Conservation (phyloP, 1,284 basidiomycete species). For the Cutaneotrichosporon sp. region DNA sequence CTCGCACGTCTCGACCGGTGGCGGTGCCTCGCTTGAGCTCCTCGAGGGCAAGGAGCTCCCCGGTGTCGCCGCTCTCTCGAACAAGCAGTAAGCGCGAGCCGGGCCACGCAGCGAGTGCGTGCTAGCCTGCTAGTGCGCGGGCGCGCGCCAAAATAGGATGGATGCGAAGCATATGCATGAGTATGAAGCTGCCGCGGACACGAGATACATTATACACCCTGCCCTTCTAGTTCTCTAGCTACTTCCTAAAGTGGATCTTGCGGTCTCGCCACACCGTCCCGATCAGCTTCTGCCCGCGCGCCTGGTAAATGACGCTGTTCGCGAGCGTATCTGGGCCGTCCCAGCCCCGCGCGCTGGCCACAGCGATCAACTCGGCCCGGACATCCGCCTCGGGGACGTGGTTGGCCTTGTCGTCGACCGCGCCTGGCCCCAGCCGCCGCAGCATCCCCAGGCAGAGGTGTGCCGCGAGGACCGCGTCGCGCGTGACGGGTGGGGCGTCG, state of each 20-base stretch:
- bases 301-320: conserved; percentile 38
- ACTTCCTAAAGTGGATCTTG: conserved; percentile 33
- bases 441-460: conserved; percentile 41
- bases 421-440: conserved; percentile 13
- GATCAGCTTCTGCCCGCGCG: background rate
- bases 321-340: conserved; percentile 26
- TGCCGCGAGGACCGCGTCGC: conserved; percentile 41
- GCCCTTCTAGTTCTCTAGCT: background rate
- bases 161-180: background rate
- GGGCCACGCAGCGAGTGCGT: background rate
- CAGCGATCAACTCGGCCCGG: conserved; percentile 35
- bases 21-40: conserved; percentile 92
- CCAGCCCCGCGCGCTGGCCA: conserved; percentile 40
- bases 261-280: conserved; percentile 34
- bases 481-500: conserved; percentile 30
- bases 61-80: conserved; percentile 79
- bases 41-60: conserved; percentile 93
- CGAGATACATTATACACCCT: background rate
- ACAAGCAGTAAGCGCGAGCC: conserved; percentile 56
- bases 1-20: conserved; percentile 95
- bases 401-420: conserved; percentile 2
- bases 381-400: conserved; percentile 33
- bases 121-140: background rate
- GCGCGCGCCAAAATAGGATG: background rate
- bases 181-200: background rate